Evolutionary conservation across 805 yeast species (phyloP).

Genomic region (Saccharomycopsis sp.): DNA sequence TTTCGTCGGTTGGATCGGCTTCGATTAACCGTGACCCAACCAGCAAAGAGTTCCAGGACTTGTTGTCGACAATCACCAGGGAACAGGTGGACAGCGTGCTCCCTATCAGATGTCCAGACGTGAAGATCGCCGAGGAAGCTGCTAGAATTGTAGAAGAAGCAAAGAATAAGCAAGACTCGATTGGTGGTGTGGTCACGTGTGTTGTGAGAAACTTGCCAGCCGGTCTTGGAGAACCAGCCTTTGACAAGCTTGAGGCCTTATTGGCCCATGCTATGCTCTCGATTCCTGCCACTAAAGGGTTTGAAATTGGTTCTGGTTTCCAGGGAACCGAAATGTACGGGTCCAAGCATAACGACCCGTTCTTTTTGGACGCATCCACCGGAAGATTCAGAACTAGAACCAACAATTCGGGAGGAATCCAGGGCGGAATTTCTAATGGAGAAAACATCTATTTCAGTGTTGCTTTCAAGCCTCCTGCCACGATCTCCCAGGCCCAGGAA

Average conservation of each 20-base stretch:
- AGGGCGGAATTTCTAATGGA: conserved; percentile 97
- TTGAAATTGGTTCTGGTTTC: conserved; percentile 96
- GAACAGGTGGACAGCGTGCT: conserved; percentile 82
- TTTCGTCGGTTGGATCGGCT: conserved; percentile 81
- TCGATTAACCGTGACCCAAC: conserved; percentile 69
- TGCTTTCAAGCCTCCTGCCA: conserved; percentile 97
- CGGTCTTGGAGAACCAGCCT: conserved; percentile 97
- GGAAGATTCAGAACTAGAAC: conserved; percentile 77
- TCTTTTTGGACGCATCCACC: conserved; percentile 51
- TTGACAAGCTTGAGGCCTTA: conserved; percentile 91
- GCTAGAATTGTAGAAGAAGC: conserved; percentile 78
- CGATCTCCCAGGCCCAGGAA: conserved; percentile 86
- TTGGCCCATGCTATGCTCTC: conserved; percentile 98
- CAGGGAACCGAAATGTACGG: conserved; percentile 87
- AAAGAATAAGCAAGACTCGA: conserved; percentile 83
- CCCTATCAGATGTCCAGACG: conserved; percentile 92
- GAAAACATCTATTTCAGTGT: conserved; percentile 91
- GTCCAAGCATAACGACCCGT: conserved; percentile 89
- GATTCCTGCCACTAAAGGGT: conserved; percentile 96
- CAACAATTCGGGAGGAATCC: conserved; percentile 94
- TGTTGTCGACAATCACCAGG: conserved; percentile 73
- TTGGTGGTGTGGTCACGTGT: conserved; percentile 98
- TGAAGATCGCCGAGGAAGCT: conserved; percentile 66
- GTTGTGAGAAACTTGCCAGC: conserved; percentile 89
- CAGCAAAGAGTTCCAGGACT: conserved; percentile 55